Evolutionary conservation across 495 filamentous ascomycete genomes (phyloP).

Genomic region (Amniculicola lignicola): DNA sequence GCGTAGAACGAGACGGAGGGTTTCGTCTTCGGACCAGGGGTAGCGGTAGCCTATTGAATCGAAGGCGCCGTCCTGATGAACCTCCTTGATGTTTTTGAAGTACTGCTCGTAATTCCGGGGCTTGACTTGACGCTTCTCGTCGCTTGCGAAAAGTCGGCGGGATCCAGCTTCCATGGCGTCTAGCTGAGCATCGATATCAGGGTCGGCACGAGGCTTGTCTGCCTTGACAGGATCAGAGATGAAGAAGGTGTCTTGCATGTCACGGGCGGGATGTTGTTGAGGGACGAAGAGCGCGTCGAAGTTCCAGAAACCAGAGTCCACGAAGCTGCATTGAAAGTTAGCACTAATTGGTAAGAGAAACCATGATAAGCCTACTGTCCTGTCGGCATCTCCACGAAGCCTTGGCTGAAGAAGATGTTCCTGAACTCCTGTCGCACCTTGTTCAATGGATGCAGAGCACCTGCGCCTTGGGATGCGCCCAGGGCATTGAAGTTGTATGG

Average conservation of each 20-base stretch:
- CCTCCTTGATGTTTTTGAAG: slow-evolving; percentile 77
- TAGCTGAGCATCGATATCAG: slow-evolving; percentile 41
- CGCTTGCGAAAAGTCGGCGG: slow-evolving; percentile 36
- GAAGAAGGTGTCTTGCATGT: slow-evolving; percentile 94
- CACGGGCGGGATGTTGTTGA: slow-evolving; percentile 94
- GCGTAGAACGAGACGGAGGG: slow-evolving; percentile 81
- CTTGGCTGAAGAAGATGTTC: slow-evolving; percentile 95
- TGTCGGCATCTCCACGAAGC: slow-evolving; percentile 82
- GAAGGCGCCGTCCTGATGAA: slow-evolving; percentile 83
- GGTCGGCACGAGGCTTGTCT: slow-evolving; percentile 73
- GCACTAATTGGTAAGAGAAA: neutral
- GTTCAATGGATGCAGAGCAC: slow-evolving; percentile 88
- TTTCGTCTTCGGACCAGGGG: slow-evolving; percentile 86
- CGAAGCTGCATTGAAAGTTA: slow-evolving; percentile 54
- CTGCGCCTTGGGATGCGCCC: slow-evolving; percentile 72
- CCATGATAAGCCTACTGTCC: slow-evolving; percentile 47
- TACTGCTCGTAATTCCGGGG: slow-evolving; percentile 72
- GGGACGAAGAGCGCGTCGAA: slow-evolving; percentile 96
- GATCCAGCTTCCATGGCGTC: slow-evolving; percentile 41
- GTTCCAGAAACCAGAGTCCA: slow-evolving; percentile 98
- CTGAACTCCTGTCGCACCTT: slow-evolving; percentile 93
- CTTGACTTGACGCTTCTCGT: slow-evolving; percentile 37
- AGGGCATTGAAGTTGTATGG: slow-evolving; percentile 96
- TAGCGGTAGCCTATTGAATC: slow-evolving; percentile 94
- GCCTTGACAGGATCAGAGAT: slow-evolving; percentile 81